Conservation (phyloP, 1,284 basidiomycete species). For the Pseudozyma tsukubaensis region DNA sequence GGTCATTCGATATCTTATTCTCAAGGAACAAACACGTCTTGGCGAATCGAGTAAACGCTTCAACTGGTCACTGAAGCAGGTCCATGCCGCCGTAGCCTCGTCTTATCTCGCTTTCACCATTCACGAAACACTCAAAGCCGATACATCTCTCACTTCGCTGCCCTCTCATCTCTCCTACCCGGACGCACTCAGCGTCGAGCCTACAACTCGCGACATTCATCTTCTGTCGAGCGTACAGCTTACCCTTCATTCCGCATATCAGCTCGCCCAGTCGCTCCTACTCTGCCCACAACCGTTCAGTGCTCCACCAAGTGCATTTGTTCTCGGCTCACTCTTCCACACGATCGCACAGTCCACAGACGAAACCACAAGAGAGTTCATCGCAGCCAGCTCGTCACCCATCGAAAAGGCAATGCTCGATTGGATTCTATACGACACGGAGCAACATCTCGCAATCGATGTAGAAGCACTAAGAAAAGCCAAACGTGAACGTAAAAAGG, state of each 20-base stretch:
- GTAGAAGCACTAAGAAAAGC: conserved; percentile 47
- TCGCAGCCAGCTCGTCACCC: conserved; percentile 9
- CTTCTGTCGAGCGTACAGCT: conserved; percentile 43
- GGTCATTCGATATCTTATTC: conserved; percentile 43
- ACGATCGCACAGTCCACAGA: conserved; percentile 25
- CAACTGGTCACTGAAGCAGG: conserved; percentile 49
- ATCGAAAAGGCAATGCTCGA: conserved; percentile 38
- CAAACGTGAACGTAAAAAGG: conserved; percentile 44
- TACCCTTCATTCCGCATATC: conserved; percentile 35
- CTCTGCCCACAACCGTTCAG: conserved; percentile 37
- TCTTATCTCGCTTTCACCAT: conserved; percentile 20
- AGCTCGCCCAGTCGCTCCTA: conserved; percentile 41
- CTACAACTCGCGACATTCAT: conserved; percentile 44
- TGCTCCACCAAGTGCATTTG: conserved; percentile 36
- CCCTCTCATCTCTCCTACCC: conserved; percentile 20
- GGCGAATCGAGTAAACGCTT: conserved; percentile 43
- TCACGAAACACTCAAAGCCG: conserved; percentile 32
- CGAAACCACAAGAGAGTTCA: conserved; percentile 18
- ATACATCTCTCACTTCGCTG: conserved; percentile 19
- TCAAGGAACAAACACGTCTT: conserved; percentile 32
- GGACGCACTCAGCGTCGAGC: conserved; percentile 24
- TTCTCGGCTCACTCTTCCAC: conserved; percentile 43
- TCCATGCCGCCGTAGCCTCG: conserved; percentile 33
- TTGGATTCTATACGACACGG: conserved; percentile 41
- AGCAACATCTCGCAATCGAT: conserved; percentile 44